phyloP scores from a whole-genome alignment of 192 early-diverging fungal species.

The Allomyces arbusculus region DNA sequence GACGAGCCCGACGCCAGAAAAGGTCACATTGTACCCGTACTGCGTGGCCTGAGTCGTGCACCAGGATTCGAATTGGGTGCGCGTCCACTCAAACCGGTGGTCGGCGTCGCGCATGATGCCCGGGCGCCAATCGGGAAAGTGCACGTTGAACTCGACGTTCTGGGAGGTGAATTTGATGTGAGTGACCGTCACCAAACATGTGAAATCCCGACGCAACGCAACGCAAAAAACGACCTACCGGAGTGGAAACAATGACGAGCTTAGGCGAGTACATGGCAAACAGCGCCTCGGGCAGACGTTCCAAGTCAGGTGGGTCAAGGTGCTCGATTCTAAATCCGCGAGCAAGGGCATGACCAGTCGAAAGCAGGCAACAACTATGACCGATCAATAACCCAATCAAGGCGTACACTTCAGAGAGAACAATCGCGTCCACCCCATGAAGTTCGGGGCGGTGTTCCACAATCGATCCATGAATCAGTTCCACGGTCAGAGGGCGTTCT shows the following conservation, averaged over 20 bases:
- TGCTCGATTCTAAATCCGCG: constrained; percentile 49
- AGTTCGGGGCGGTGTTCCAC: background rate
- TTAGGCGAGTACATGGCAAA: constrained; percentile 48
- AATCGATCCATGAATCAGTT: background rate
- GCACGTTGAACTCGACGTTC: constrained; percentile 80
- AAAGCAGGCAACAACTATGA: background rate
- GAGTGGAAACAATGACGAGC: constrained; percentile 49
- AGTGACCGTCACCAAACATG: constrained; percentile 10
- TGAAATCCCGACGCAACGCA: too few species aligned
- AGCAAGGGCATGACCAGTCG: background rate
- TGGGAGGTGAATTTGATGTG: constrained; percentile 9
- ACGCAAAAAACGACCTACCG: constrained; percentile 4
- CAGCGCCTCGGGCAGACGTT: constrained; percentile 31
- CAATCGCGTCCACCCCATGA: background rate
- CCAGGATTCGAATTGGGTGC: constrained; percentile 61
- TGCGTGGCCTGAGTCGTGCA: constrained; percentile 3
- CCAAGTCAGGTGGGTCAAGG: constrained; percentile 32
- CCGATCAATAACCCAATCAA: too few species aligned
- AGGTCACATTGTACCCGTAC: background rate
- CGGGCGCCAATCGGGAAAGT: constrained; percentile 58
- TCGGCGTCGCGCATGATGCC: constrained; percentile 66
- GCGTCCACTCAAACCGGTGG: constrained; percentile 94
- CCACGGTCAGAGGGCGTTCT: background rate
- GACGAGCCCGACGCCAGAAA: background rate
- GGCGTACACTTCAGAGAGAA: too few species aligned